phyloP scores from a whole-genome alignment of 2,329 filamentous ascomycete species.

The Ciborinia camelliae region DNA sequence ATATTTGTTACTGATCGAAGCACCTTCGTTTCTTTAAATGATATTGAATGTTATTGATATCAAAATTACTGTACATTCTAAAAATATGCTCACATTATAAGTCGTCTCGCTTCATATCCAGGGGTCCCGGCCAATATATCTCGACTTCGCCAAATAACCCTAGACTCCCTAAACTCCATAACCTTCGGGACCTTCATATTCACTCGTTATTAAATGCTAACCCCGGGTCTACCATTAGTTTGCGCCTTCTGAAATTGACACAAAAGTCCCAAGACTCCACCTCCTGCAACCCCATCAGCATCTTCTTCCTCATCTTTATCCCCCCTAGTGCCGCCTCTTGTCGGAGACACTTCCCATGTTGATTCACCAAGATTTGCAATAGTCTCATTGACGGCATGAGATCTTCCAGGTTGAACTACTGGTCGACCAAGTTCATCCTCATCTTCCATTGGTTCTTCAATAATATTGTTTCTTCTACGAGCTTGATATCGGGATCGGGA shows the following conservation, averaged over 20 bases:
- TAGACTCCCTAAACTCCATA: constrained; percentile 15
- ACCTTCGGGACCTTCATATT: not conserved
- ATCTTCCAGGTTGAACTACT: constrained; percentile 4
- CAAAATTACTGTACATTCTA: not conserved
- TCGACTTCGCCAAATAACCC: not conserved
- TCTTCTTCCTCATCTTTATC: constrained; percentile 45
- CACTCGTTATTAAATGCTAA: constrained; percentile 36
- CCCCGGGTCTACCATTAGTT: constrained; percentile 44
- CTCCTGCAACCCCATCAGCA: constrained; percentile 47
- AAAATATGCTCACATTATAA: not conserved
- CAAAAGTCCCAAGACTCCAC: constrained; percentile 61
- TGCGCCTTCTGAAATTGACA: constrained; percentile 65
- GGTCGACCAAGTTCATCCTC: constrained; percentile 35
- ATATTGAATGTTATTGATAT: constrained; percentile 1
- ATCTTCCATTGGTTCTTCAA: constrained; percentile 54
- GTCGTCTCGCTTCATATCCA: constrained; percentile 9
- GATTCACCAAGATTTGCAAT: constrained; percentile 40
- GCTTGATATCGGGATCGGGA: constrained; percentile 46
- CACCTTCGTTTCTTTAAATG: not conserved
- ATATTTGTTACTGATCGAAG: not conserved
- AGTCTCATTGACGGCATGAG: constrained; percentile 33
- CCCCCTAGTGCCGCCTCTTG: constrained; percentile 33
- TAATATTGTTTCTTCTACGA: constrained; percentile 46
- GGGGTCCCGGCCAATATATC: not conserved
- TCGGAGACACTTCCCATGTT: constrained; percentile 44